Base-by-base conservation (phyloP, 768 basidiomycete genomes). In the Tulasnella sp. region DNA sequence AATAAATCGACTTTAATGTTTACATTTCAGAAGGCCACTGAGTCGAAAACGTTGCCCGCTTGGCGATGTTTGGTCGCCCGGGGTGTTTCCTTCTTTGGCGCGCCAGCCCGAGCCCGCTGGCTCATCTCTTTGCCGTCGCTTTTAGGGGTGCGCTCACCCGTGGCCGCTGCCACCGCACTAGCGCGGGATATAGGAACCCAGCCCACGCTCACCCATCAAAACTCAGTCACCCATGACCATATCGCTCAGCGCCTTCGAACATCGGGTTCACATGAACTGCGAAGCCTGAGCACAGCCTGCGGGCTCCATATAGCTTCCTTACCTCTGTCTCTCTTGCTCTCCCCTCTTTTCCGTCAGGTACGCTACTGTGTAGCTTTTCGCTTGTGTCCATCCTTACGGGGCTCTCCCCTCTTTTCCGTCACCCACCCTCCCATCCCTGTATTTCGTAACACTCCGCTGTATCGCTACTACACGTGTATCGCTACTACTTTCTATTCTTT, bases 391-490 rank as follows among this genome's bases (percentile, higher is more conserved):
- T 60, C 9, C 58, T 60, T 60, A 60, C 58, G 22, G 58, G 20
- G 58, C 58, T 60, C 58, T 60, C 58, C 58, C 58, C 58, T 60
- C 58, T 60, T 60, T 60, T 60, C 58, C 58, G 58, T 60, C 28
- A 7, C 24, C 22, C 20, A 1, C 22, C 9, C 18, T 5, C 28
- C 58, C 58, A 60, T 46, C 46, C 46, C 46, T 46, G 14, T 46
- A 46, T 46, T 46, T 11, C 18, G 1, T 46, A 11, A 20, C 46
- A 46, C 18, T 46, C 46, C 46, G 9, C 46, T 46, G 46, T 46
- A 46, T 46, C 9, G 46, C 11, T 46, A 46, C 46, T 46, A 46
- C 46, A 46, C 46, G 11, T 46, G 46, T 46, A 46, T 46, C 18
- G 46, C 46, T 46, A 37, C 46, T 46, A 46, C 18, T 46, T 11